Percentiles rank a stretch among this genome's conserved stretches.
Evolutionary conservation across 139 green algal genomes (phyloP).

Genomic region (Chlamydomonas sp.): DNA sequence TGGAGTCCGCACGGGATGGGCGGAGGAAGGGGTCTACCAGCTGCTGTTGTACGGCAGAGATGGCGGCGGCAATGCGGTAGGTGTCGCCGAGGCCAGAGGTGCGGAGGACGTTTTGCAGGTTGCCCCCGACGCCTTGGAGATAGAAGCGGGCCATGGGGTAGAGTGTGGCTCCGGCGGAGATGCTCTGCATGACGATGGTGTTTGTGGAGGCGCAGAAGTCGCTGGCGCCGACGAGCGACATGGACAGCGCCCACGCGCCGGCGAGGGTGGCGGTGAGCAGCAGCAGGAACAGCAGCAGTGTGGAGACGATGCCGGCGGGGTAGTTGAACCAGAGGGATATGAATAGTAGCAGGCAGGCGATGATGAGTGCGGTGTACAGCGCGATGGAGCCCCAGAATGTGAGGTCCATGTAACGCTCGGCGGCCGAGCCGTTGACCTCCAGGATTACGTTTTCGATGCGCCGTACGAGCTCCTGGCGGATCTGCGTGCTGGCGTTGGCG

Average conservation of each 20-base stretch:
- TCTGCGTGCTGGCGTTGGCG: background rate
- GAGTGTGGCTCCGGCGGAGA: constrained; percentile 9
- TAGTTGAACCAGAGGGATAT: background rate
- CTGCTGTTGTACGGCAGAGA: background rate
- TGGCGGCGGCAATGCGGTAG: background rate
- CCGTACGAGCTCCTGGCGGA: background rate
- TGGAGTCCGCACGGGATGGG: background rate
- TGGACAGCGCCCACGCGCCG: background rate
- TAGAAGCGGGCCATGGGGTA: constrained; percentile 29
- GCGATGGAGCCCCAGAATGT: background rate
- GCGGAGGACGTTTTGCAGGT: background rate
- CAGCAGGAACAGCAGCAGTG: background rate
- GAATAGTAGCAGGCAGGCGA: background rate
- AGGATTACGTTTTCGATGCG: background rate
- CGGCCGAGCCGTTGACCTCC: background rate
- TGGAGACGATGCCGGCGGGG: background rate
- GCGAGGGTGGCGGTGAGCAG: background rate
- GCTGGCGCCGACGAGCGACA: background rate
- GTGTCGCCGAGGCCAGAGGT: constrained; percentile 28
- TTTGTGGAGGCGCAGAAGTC: constrained; percentile 6
- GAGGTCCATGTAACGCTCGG: background rate
- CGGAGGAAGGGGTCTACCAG: constrained; percentile 13
- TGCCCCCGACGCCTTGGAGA: constrained; percentile 24
- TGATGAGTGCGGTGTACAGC: background rate
- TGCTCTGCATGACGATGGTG: background rate